Evolutionary conservation across 2,329 filamentous ascomycete genomes (phyloP), one percentile per base, ranked within the genome.

Genomic region (Sporothrix protearum): DNA sequence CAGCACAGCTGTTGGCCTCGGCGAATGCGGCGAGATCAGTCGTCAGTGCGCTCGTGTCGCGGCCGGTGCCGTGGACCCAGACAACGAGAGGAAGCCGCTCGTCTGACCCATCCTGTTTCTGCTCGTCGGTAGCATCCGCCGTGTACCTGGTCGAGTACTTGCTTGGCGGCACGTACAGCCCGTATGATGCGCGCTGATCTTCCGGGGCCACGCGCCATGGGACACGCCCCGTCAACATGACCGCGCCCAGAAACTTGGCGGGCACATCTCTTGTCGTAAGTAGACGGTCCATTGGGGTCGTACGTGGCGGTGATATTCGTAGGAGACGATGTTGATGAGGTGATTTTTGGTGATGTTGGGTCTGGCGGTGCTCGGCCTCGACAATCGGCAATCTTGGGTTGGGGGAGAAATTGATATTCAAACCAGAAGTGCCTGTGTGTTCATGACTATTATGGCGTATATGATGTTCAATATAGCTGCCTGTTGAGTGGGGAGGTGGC

Each of bases 41-140:
- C 30, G 49, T 33, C 28, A 68, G 30, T 3, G 66, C 30, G n/a
- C n/a, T 6, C 9, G 28, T 42, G 7, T 57, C 33, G 7, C 66
- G 66, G 30, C 47, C n/a, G 12, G 66, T 68, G 49, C 66, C 66
- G 5, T 68, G 66, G 6, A 68, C 49, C 66, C 66, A 68, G 49
- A 68, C 66, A 8, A 68, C 49, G 10, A 68, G 66, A 2, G 66
- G 66, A 0, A 68, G 33, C 4, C 49, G 25, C 14, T 68, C 28
- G 22, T 55, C 49, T 1, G 14, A 9, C 16, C 19, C 14, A 33
- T 28, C 47, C 7, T n/a, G 19, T 39, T 47, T 28, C 25, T 47
- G 39, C 4, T 64, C 61, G 1, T 47, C 61, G 22, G 39, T 64
- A 19, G 61, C 66, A 30, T 55, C 49, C 4, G 66, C 66, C 22